phyloP scores from a whole-genome alignment of 2,329 filamentous ascomycete species.

The Fusarium mangiferae region DNA sequence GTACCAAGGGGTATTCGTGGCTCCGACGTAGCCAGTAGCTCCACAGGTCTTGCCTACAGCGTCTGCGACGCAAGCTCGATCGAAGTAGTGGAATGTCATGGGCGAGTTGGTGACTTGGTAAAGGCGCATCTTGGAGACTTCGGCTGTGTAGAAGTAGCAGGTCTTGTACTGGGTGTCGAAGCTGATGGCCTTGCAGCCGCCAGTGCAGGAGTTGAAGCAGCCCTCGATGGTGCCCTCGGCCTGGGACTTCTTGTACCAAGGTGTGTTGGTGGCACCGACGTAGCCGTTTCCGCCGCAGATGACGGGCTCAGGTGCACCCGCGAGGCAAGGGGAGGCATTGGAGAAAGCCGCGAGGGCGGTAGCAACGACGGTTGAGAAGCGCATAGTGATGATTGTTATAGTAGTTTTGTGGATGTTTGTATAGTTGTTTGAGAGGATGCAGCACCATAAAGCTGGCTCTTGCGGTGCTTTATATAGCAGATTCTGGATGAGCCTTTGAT shows the following conservation, averaged over 20 bases:
- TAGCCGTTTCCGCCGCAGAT: background rate
- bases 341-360: background rate
- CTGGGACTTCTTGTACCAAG: background rate
- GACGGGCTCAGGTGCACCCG: background rate
- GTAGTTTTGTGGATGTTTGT: too few relatives aligned
- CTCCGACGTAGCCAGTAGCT: background rate
- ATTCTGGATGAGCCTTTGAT: rapidly evolving
- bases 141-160: background rate
- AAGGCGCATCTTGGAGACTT: background rate
- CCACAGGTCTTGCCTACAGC: background rate
- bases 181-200: background rate
- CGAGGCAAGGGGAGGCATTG: background rate
- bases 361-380: background rate
- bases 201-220: background rate
- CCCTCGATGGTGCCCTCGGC: background rate
- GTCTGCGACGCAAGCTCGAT: background rate
- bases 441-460: background rate
- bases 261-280: background rate
- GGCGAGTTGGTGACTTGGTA: background rate
- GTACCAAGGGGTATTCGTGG: background rate
- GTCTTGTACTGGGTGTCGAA: background rate
- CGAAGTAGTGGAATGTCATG: background rate
- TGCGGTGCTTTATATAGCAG: background rate
- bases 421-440: background rate
- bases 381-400: background rate